A percentile compares a stretch with the other conserved stretches of the same genome.
phyloP scores from a whole-genome alignment of 2,329 filamentous ascomycete species.

The Hypoxylon sp. region DNA sequence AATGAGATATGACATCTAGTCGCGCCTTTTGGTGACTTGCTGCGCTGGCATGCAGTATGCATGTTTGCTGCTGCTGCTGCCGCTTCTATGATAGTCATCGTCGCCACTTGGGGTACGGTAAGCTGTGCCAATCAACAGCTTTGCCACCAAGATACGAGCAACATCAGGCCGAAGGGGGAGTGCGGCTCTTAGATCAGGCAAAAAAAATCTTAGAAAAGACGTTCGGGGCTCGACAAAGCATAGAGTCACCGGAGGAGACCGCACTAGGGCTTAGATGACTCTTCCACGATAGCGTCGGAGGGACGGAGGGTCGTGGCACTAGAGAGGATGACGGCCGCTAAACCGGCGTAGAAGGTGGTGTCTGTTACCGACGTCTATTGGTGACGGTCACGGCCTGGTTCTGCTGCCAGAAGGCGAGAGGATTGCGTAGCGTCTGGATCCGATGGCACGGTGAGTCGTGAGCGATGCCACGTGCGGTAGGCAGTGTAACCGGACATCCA shows the following conservation, averaged over 20 bases:
- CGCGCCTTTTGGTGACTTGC: background rate
- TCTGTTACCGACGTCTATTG: background rate
- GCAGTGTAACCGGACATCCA: slow-evolving; percentile 24
- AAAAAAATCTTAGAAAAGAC: background rate
- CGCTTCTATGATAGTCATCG: background rate
- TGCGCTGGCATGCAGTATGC: background rate
- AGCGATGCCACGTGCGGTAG: slow-evolving; percentile 22
- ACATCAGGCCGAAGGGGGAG: background rate
- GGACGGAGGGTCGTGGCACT: background rate
- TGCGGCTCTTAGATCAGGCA: background rate
- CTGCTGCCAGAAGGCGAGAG: background rate
- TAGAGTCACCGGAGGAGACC: background rate
- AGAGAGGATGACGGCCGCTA: background rate
- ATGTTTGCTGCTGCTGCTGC: background rate
- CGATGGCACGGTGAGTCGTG: slow-evolving; percentile 4
- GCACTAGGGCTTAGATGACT: background rate
- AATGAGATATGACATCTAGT: background rate
- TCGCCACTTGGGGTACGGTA: background rate
- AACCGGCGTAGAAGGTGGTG: background rate
- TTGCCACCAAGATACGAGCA: slow-evolving; percentile 3
- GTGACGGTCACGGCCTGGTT: background rate
- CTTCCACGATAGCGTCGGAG: background rate
- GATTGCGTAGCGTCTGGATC: background rate
- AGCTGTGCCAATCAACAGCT: background rate
- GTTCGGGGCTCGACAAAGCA: background rate